phyloP scores from a whole-genome alignment of 129 eudicot species.

The Flaveria robusta region DNA sequence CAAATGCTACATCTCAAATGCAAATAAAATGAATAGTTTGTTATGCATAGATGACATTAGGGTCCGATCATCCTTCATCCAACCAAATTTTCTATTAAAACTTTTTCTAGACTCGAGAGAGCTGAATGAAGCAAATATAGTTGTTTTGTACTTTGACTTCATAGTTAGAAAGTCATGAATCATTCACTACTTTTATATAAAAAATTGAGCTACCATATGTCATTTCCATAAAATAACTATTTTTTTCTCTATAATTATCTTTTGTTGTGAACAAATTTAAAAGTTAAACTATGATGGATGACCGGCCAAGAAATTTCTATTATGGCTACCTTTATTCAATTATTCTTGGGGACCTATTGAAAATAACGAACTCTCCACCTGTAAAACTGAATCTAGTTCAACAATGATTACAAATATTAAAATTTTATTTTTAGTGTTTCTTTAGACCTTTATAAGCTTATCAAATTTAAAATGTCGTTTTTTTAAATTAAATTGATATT shows the following conservation, averaged over 20 bases:
- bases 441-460: background rate
- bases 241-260: background rate
- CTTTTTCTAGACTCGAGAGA: too few relatives aligned
- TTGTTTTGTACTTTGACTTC: background rate
- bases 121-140: too few relatives aligned
- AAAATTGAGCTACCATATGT: background rate
- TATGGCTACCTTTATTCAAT: slow-evolving; percentile 18
- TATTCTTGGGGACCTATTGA: slow-evolving; percentile 22
- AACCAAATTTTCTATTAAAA: too few relatives aligned
- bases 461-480: background rate
- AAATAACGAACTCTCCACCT: slow-evolving; percentile 3
- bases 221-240: background rate
- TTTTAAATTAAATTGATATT: background rate
- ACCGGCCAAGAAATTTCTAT: slow-evolving; percentile 17
- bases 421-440: background rate
- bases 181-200: background rate
- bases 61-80: too few relatives aligned
- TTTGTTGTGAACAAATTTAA: slow-evolving; percentile 4
- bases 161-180: too few relatives aligned
- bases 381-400: background rate
- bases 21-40: too few relatives aligned
- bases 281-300: slow-evolving; percentile 3
- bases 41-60: too few relatives aligned
- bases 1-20: too few relatives aligned
- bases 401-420: background rate